Evolutionary conservation across 140 eudicot genomes (phyloP), one percentile per base, ranked within the genome.

Genomic region (Stevia rebaudiana): DNA sequence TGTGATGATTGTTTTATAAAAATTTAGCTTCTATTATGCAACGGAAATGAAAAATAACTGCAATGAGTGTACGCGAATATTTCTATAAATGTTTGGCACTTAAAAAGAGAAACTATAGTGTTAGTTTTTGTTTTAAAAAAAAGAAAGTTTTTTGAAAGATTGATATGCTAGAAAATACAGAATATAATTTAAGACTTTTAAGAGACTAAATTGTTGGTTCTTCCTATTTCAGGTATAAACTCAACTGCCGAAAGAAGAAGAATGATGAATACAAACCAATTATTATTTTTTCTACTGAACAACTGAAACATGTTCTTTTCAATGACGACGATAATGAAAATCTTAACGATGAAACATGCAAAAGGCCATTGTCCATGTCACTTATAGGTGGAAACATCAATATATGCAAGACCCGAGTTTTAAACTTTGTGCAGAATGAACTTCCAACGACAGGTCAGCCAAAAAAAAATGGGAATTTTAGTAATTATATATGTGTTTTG

Each of bases 381-480:
- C 77, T 80, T 54, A 80, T 77, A 55, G 94, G 94, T 65, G 95
- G 94, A 33, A 80, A 56, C 75, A 69, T 76, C 75, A 90, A 90
- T 56, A 31, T 50, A 52, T 84, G 84, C 83, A 90, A 86, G 79
- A 75, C 69, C 37, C 84, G 97, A 62, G 69, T 86, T 70, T 61
- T 86, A 63, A 77, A 65, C 31, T 84, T 85, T 69, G 47, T 76
- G 51, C 81, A 33, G 78, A 19, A 78, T 11, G 95, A 83, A 67
- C 79, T 36, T 40, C 24, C 57, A 10, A 54, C 44, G 16, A 86
- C 69, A 86, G 97, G 97, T 90, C 48, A 39, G 76, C 74, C 42
- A 31, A 33, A 22, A 25, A 54, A 10, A 10, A 36, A 37, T 51
- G 65, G 46, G 61, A 63, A 40, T 39, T 21, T 3, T 15, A 16